Conservation (phyloP, 148 eudicot species). For the Simmondsia chinensis region DNA sequence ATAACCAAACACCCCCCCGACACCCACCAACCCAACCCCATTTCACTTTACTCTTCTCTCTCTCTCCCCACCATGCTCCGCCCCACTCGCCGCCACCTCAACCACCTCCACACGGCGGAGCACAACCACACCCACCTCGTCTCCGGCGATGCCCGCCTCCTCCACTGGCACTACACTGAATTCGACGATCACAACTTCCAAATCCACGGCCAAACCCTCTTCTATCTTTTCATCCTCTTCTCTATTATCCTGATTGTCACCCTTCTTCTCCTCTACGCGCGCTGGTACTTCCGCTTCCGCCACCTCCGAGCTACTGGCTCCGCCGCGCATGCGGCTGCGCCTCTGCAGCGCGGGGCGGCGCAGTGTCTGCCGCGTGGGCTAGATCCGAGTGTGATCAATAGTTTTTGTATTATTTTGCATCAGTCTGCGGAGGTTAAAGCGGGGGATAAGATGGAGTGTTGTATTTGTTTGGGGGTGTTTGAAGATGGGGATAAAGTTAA, state of each 20-base stretch:
- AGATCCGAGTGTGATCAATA: constrained; percentile 18
- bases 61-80: constrained; percentile 1
- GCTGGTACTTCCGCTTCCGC: constrained; percentile 52
- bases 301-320: constrained; percentile 11
- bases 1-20: background rate
- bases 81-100: constrained; percentile 11
- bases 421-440: constrained; percentile 8
- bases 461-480: constrained; percentile 60
- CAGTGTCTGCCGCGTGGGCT: constrained; percentile 26
- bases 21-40: background rate
- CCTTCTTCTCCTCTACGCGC: constrained; percentile 47
- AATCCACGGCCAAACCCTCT: constrained; percentile 60
- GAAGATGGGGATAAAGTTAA: constrained; percentile 64
- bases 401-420: constrained; percentile 37
- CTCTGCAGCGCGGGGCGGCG: constrained; percentile 7
- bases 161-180: constrained; percentile 68
- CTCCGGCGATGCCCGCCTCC: constrained; percentile 18
- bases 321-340: constrained; percentile 10
- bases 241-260: constrained; percentile 37
- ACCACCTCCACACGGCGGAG: constrained; percentile 20
- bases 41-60: background rate
- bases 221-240: constrained; percentile 61
- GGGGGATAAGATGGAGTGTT: constrained; percentile 43
- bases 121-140: constrained; percentile 2
- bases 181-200: constrained; percentile 59